Conservation (phyloP, 768 basidiomycete genomes). For the Termitomyces sp. region DNA sequence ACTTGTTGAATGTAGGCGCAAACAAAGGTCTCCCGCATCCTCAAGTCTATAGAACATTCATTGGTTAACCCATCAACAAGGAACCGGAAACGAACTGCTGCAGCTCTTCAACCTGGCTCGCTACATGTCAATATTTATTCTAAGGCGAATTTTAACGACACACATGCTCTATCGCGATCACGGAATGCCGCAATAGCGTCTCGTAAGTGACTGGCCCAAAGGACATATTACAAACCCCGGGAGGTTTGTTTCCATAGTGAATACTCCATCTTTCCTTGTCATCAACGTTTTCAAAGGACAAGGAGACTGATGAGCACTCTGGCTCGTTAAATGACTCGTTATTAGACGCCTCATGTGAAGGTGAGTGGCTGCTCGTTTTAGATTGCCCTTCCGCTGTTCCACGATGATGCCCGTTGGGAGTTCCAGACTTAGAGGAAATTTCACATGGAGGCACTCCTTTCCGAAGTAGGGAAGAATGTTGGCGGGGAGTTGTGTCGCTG, state of each 20-base stretch:
- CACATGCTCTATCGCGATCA: conserved; percentile 5
- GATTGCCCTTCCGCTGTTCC: neutral
- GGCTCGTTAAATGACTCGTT: conserved; percentile 5
- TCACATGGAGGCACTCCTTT: too few species aligned
- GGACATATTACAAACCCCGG: conserved; percentile 23
- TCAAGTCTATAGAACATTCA: conserved; percentile 21
- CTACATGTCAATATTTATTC: neutral
- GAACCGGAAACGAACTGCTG: conserved; percentile 15
- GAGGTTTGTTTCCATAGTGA: conserved; percentile 30
- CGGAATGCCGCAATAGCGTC: conserved; percentile 4
- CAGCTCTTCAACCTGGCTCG: conserved; percentile 17
- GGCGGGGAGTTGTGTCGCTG: conserved; percentile 18
- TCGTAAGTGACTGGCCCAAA: conserved; percentile 20
- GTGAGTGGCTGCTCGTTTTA: neutral
- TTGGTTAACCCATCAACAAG: neutral
- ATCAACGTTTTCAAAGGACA: neutral
- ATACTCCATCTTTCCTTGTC: conserved; percentile 29
- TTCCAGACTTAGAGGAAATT: neutral
- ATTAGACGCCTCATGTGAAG: conserved; percentile 1
- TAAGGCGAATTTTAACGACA: neutral
- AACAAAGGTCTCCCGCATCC: conserved; percentile 30
- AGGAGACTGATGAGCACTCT: conserved; percentile 1
- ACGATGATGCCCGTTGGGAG: neutral
- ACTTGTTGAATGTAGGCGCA: conserved; percentile 33
- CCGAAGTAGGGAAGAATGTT: neutral